Base-by-base conservation (phyloP, 1,284 basidiomycete species). In the Fomitopsis betulina region DNA sequence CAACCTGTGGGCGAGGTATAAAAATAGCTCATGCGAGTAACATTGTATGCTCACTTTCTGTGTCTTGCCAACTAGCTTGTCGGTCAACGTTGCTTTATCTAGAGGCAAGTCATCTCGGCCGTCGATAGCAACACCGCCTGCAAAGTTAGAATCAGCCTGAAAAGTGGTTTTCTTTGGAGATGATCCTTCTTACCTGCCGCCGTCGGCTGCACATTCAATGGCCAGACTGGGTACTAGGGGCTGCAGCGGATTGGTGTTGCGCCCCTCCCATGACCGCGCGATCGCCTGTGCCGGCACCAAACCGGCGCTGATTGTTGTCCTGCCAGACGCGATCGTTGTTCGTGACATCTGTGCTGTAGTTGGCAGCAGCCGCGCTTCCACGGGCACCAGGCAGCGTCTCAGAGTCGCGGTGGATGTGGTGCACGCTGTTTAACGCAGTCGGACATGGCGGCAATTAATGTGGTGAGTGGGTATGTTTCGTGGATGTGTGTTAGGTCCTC, bases 51-150 rank as follows among this genome's bases (percentile, higher is more conserved):
- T 5, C 37, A 80, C 83, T 74, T 84, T 80, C 67, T 84, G 75
- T 0, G 77, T 74, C 73, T 84, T 84, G 4, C 83, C 82, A 30
- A 82, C 61, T 17, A 83, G 60, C 67, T 81, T 84, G 67, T 85
- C 83, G 15, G 73, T 67, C 0, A 78, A 33, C 27, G 62, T 72
- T n/a, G 80, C 76, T 39, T 79, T 74, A 8, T 77, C 76, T 63
- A 75, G 72, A 0, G 80, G 76, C 23, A 76, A 55, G 53, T 75
- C 68, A n/a, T 69, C 61, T n/a, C 73, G 66, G 23, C 79, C 79
- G 40, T 71, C 76, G 5, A 78, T 62, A 8, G 79, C 74, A 25
- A 80, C 76, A n/a, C 78, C 76, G 39, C 75, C 77, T 79, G 43
- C 2, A 17, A 30, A 39, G 27, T 30, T 3, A 13, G 19, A 45